phyloP scores from a whole-genome alignment of 1,284 basidiomycete species.

The Ustilago lituana region DNA sequence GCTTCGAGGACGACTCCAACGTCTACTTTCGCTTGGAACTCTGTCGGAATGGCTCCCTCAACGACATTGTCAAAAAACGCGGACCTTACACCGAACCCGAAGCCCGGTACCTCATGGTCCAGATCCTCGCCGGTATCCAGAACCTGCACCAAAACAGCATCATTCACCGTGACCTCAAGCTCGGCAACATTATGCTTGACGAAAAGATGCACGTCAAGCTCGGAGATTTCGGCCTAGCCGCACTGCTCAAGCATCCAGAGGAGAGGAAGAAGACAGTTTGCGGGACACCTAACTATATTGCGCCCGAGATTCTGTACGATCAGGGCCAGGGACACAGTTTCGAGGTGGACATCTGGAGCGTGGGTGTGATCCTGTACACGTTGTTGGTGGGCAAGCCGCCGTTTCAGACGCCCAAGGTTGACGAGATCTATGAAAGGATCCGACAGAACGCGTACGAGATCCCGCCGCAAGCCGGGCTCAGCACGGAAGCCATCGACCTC shows the following conservation, averaged over 20 bases:
- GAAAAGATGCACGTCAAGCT: slow-evolving; percentile 93
- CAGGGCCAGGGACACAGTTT: slow-evolving; percentile 95
- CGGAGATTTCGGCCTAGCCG: slow-evolving; percentile 96
- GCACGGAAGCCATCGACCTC: slow-evolving; percentile 78
- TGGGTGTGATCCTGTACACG: slow-evolving; percentile 93
- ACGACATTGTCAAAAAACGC: slow-evolving; percentile 90
- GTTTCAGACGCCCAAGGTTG: slow-evolving; percentile 95
- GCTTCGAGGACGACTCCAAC: slow-evolving; percentile 93
- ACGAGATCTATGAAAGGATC: slow-evolving; percentile 77
- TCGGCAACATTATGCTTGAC: slow-evolving; percentile 95
- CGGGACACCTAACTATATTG: slow-evolving; percentile 98
- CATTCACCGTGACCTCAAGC: slow-evolving; percentile 76
- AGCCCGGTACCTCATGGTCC: slow-evolving; percentile 88
- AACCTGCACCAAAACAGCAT: slow-evolving; percentile 93
- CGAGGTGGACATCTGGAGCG: slow-evolving; percentile 97
- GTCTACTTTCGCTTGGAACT: slow-evolving; percentile 97
- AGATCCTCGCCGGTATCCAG: slow-evolving; percentile 92
- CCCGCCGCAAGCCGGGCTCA: slow-evolving; percentile 79
- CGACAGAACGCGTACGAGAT: slow-evolving; percentile 94
- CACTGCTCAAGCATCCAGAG: slow-evolving; percentile 92
- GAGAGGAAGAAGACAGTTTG: slow-evolving; percentile 98
- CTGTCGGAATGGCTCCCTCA: slow-evolving; percentile 81
- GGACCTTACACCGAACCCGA: slow-evolving; percentile 91
- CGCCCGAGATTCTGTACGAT: slow-evolving; percentile 96
- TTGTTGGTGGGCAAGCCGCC: slow-evolving; percentile 91